A percentile compares a stretch with the other conserved stretches of the same genome.
Conservation (phyloP, 139 green algal species). For the Nannochloris sp. region DNA sequence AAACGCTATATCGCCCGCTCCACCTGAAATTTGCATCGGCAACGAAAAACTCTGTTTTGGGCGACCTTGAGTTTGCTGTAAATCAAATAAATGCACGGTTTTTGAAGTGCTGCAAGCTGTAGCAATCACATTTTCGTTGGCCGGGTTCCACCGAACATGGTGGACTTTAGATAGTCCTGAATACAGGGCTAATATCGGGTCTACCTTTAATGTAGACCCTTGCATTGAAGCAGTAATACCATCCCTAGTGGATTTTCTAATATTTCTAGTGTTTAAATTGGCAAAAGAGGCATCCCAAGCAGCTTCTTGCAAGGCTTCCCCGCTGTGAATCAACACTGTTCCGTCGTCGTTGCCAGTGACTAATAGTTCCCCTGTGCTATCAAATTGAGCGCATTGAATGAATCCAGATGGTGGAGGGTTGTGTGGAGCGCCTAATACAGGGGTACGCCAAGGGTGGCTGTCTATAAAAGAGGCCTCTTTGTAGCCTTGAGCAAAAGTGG, state of each 20-base stretch:
- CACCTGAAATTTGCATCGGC: neutral
- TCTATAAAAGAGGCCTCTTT: neutral
- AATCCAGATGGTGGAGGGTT: neutral
- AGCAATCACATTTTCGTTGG: constrained; percentile 18
- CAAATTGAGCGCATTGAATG: constrained; percentile 5
- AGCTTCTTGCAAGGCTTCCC: neutral
- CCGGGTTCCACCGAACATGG: constrained; percentile 20
- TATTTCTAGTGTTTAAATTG: neutral
- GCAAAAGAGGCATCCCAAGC: neutral
- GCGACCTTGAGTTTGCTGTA: constrained; percentile 21
- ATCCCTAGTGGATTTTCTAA: neutral
- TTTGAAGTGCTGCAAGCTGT: neutral
- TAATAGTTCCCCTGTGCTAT: constrained; percentile 23
- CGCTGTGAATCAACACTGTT: constrained; percentile 15
- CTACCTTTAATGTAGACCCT: neutral
- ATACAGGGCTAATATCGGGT: constrained; percentile 15
- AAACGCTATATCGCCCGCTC: neutral
- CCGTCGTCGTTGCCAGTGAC: constrained; percentile 5
- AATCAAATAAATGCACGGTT: constrained; percentile 23
- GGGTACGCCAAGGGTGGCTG: neutral
- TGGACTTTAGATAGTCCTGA: constrained; percentile 10
- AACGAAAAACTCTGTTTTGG: neutral
- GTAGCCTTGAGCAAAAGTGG: neutral
- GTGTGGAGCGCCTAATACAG: neutral
- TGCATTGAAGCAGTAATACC: neutral